Conservation (phyloP, 108 stramenopile species). For the Epipyxis sp. region DNA sequence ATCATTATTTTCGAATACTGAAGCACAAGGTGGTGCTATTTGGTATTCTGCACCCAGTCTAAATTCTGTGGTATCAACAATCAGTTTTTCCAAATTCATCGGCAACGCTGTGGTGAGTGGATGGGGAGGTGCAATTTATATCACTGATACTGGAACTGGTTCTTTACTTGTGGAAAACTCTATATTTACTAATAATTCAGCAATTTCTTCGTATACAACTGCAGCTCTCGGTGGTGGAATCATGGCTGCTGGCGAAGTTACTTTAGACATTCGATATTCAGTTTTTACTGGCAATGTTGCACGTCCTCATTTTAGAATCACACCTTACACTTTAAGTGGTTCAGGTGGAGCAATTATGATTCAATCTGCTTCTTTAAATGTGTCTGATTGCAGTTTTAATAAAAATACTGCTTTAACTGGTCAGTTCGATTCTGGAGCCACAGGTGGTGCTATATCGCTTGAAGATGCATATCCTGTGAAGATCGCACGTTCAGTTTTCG, state of each 20-base stretch:
- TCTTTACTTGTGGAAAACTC: neutral
- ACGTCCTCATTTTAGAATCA: neutral
- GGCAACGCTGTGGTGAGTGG: neutral
- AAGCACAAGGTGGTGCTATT: constrained; percentile 1
- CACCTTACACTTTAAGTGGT: constrained; percentile 24
- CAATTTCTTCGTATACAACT: constrained; percentile 13
- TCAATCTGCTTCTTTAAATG: neutral
- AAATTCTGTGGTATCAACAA: neutral
- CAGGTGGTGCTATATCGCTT: constrained; percentile 20
- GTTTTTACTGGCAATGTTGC: neutral
- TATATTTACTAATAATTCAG: constrained; percentile 17
- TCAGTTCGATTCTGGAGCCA: constrained; percentile 25
- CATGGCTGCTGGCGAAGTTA: neutral
- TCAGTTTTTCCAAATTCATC: neutral
- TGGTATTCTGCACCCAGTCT: neutral
- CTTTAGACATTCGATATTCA: neutral
- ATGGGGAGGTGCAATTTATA: constrained; percentile 29
- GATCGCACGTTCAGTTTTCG: neutral
- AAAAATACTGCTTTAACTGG: constrained; percentile 14
- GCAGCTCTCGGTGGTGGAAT: constrained; percentile 21
- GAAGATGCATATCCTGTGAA: neutral
- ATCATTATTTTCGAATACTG: neutral
- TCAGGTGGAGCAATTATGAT: constrained; percentile 2
- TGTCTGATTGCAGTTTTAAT: neutral
- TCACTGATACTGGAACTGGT: neutral